Conservation (phyloP, 208 protist species). For the Phytomonas sp. region DNA sequence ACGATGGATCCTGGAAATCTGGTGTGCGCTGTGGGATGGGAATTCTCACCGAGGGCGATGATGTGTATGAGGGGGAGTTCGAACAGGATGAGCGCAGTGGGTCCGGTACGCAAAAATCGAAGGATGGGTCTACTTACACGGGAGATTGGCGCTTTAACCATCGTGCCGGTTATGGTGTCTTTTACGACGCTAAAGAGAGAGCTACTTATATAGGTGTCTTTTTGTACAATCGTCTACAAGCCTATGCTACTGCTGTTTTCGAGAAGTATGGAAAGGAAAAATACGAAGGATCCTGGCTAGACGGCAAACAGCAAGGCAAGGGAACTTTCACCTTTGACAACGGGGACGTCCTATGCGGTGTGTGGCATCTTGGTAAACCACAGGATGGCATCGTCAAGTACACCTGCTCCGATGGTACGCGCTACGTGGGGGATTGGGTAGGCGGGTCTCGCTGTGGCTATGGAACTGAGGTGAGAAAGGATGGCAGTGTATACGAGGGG, state of each 20-base stretch:
- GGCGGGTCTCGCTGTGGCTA: slow-evolving; percentile 45
- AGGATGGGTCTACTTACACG: slow-evolving; percentile 64
- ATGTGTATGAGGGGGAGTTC: slow-evolving; percentile 73
- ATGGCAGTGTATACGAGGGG: slow-evolving; percentile 81
- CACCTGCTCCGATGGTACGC: slow-evolving; percentile 28
- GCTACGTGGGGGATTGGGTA: slow-evolving; percentile 79
- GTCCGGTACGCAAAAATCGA: slow-evolving; percentile 38
- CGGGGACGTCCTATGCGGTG: slow-evolving; percentile 61
- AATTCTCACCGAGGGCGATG: slow-evolving; percentile 35
- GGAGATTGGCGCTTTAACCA: slow-evolving; percentile 62
- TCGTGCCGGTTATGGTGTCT: slow-evolving; percentile 49
- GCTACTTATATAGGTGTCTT: slow-evolving; percentile 74
- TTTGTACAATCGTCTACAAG: slow-evolving; percentile 57
- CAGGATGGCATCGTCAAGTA: slow-evolving; percentile 62
- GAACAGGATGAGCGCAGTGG: slow-evolving; percentile 44
- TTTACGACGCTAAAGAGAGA: slow-evolving; percentile 40
- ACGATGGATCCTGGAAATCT: slow-evolving; percentile 68
- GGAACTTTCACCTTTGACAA: slow-evolving; percentile 64
- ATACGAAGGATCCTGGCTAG: slow-evolving; percentile 79
- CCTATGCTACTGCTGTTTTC: slow-evolving; percentile 29
- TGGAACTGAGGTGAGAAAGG: slow-evolving; percentile 52
- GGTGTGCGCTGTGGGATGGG: slow-evolving; percentile 70
- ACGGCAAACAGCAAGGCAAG: slow-evolving; percentile 72
- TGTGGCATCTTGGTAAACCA: slow-evolving; percentile 65
- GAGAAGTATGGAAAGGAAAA: slow-evolving; percentile 15